These are phyloP conservation scores for Rehmannia glutinosa DNA, from an alignment of 257 asterid species.

Conservation along the genomic window DNA sequence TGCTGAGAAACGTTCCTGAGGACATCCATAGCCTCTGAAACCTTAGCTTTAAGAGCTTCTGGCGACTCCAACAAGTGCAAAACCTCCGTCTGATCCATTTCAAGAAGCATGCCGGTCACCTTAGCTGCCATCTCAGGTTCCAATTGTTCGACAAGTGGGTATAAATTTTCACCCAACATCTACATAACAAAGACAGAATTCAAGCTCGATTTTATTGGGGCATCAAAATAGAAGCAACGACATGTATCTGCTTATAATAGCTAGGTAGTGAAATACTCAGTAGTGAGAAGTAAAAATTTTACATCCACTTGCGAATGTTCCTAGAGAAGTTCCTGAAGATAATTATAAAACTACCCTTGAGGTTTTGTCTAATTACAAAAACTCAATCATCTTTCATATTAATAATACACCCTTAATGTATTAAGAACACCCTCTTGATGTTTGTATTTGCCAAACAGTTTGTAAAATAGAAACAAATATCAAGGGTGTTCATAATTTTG, in stretches of 20 bases:
- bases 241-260: background rate
- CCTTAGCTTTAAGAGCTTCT: constrained; percentile 83
- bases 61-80: constrained; percentile 82
- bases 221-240: background rate
- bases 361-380: background rate
- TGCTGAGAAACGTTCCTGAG: constrained; percentile 77
- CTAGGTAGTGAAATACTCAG: background rate
- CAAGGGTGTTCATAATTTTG: too few species aligned
- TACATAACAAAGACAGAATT: too few species aligned
- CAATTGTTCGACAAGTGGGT: constrained; percentile 81
- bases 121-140: constrained; percentile 86
- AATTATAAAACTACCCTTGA: background rate
- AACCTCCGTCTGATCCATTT: constrained; percentile 91
- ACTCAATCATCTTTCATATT: background rate
- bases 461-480: too few species aligned
- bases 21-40: constrained; percentile 87
- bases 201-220: too few species aligned
- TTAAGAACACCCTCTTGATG: background rate
- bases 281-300: background rate
- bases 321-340: too few species aligned
- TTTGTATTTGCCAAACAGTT: too few species aligned
- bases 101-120: constrained; percentile 87
- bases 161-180: constrained; percentile 89
- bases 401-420: too few species aligned
- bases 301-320: too few species aligned